phyloP scores from a whole-genome alignment of 2,329 filamentous ascomycete species.

The Hypomyces perniciosus region DNA sequence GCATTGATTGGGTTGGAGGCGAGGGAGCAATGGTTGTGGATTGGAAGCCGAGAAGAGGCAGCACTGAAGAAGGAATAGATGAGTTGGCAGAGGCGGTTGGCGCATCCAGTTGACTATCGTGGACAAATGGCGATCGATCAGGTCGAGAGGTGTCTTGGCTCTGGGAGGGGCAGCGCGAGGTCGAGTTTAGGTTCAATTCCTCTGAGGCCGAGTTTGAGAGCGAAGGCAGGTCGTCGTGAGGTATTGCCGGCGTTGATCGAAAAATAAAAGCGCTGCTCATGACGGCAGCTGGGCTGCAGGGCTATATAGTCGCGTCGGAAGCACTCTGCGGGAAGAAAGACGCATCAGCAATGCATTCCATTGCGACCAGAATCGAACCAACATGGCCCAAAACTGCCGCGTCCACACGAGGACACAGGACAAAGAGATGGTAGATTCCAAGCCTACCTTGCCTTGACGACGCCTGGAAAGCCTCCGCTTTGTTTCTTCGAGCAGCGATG shows the following conservation, averaged over 20 bases:
- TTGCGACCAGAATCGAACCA: not conserved
- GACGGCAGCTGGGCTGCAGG: constrained; percentile 13
- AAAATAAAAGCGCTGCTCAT: constrained; percentile 27
- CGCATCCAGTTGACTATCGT: constrained; percentile 4
- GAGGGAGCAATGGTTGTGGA: constrained; percentile 30
- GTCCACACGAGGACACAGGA: not conserved
- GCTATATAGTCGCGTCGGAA: not conserved
- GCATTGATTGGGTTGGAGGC: constrained; percentile 19
- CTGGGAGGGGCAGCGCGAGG: constrained; percentile 4
- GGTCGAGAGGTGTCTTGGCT: not conserved
- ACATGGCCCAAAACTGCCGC: not conserved
- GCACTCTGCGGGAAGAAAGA: constrained; percentile 5
- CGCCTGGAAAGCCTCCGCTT: not conserved
- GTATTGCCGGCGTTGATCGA: constrained; percentile 22
- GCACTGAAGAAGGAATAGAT: constrained; percentile 18
- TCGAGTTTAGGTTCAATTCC: constrained; percentile 3
- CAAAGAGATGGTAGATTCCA: not conserved
- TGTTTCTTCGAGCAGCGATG: not conserved
- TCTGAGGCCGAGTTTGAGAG: constrained; percentile 12
- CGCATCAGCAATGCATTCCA: constrained; percentile 9
- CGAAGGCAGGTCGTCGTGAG: constrained; percentile 19
- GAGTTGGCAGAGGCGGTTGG: not conserved
- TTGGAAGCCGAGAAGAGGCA: constrained; percentile 21
- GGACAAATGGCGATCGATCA: constrained; percentile 1
- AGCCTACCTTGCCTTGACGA: not conserved